These are phyloP conservation scores for Kandelia obovata DNA, from an alignment of 345 rosid genomes.

Conservation along the genomic window DNA sequence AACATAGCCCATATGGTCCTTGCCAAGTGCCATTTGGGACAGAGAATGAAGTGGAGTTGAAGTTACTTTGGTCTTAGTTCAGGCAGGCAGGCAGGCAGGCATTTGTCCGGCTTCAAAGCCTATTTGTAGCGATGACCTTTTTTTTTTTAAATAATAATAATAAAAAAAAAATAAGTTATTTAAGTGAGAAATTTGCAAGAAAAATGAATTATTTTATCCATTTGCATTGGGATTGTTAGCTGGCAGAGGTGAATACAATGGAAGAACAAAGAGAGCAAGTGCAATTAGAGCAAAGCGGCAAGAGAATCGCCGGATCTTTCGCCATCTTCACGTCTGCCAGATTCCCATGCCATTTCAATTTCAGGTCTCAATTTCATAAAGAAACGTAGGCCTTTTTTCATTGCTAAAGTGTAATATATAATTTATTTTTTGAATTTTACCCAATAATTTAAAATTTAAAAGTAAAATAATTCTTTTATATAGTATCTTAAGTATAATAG, in stretches of 20 bases:
- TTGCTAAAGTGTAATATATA: background rate
- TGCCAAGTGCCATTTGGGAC: slow-evolving; percentile 48
- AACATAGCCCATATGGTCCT: slow-evolving; percentile 20
- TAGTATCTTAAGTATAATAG: too few species aligned
- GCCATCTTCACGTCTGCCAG: slow-evolving; percentile 42
- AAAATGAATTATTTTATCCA: background rate
- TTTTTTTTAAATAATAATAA: too few species aligned
- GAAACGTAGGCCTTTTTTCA: background rate
- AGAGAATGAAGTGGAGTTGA: background rate
- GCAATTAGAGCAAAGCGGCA: slow-evolving; percentile 24
- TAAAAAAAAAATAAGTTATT: background rate
- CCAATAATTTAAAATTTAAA: too few species aligned
- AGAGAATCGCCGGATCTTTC: slow-evolving; percentile 40
- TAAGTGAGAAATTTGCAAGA: slow-evolving; percentile 7
- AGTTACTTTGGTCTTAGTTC: slow-evolving; percentile 10
- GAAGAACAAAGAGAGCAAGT: background rate
- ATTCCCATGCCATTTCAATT: slow-evolving; percentile 20
- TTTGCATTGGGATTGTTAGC: slow-evolving; percentile 47
- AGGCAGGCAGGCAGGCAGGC: slow-evolving; percentile 10
- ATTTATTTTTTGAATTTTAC: too few species aligned
- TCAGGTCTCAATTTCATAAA: slow-evolving; percentile 4
- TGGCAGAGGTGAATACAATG: slow-evolving; percentile 35
- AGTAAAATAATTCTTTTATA: too few species aligned
- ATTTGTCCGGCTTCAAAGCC: too few species aligned
- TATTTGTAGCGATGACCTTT: slow-evolving; percentile 3